Conservation (phyloP, 2,329 filamentous ascomycete genomes). For the Phialocephala subalpina region DNA sequence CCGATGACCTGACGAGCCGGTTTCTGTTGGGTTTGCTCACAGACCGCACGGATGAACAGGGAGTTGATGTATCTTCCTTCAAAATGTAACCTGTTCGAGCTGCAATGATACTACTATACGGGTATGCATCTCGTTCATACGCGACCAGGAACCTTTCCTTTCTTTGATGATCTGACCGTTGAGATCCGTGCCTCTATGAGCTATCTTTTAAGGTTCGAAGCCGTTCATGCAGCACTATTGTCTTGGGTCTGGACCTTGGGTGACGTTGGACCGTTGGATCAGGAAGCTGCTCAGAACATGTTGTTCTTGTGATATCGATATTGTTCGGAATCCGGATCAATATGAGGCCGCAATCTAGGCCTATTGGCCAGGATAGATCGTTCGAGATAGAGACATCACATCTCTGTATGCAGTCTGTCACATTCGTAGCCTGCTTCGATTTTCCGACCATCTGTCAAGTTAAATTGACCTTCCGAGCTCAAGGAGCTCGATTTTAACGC, state of each 20-base stretch:
- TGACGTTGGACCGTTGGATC: neutral
- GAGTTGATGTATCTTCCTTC: conserved; percentile 10
- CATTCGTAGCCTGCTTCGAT: conserved; percentile 13
- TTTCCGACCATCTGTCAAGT: conserved; percentile 7
- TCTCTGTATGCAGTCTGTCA: conserved; percentile 12
- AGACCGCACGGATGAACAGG: neutral
- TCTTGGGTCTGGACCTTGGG: neutral
- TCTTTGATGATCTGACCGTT: conserved; percentile 17
- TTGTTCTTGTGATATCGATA: neutral
- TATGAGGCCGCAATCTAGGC: conserved; percentile 13
- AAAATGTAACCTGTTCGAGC: conserved; percentile 13
- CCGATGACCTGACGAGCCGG: conserved; percentile 18
- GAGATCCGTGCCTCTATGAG: conserved; percentile 24
- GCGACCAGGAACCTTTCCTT: conserved; percentile 25
- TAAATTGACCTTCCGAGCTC: conserved; percentile 2
- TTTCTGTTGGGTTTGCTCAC: neutral
- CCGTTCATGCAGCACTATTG: conserved; percentile 5
- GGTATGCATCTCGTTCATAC: conserved; percentile 27
- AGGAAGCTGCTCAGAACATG: neutral
- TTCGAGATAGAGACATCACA: neutral
- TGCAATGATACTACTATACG: conserved; percentile 8
- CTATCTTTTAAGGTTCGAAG: conserved; percentile 15
- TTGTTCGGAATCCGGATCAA: conserved; percentile 25
- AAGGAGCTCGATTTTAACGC: conserved; percentile 21
- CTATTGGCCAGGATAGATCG: neutral